These are phyloP conservation scores for Colletotrichum cuscutae DNA, from an alignment of 2,329 filamentous ascomycete genomes.

Conservation along the genomic window DNA sequence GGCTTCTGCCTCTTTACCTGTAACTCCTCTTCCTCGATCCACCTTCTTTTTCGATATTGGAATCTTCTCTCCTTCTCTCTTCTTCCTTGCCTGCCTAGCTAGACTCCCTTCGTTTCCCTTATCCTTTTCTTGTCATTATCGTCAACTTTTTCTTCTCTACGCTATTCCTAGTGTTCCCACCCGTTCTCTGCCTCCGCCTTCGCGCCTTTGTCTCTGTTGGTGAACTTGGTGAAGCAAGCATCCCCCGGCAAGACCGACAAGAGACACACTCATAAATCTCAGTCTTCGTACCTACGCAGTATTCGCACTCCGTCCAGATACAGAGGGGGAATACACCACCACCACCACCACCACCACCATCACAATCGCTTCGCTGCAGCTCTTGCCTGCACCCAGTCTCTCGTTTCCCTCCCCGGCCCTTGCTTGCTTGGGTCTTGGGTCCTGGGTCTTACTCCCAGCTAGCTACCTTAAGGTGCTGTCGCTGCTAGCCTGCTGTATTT, in stretches of 20 bases:
- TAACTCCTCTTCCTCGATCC: slow-evolving; percentile 23
- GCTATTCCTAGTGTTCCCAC: background rate
- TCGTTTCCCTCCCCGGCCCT: slow-evolving; percentile 21
- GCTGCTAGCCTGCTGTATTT: background rate
- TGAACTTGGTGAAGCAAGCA: slow-evolving; percentile 7
- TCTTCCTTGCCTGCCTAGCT: background rate
- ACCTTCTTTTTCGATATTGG: slow-evolving; percentile 14
- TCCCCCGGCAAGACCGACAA: slow-evolving; percentile 11
- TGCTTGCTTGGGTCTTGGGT: slow-evolving; percentile 5
- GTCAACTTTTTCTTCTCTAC: background rate
- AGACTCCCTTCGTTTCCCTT: slow-evolving; percentile 21
- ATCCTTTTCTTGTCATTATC: slow-evolving; percentile 1
- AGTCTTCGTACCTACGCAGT: background rate
- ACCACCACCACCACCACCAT: background rate
- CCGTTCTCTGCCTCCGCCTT: background rate
- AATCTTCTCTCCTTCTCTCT: slow-evolving; percentile 1
- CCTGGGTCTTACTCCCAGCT: slow-evolving; percentile 8
- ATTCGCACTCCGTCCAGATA: background rate
- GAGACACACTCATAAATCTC: background rate
- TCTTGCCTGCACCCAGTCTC: slow-evolving; percentile 7
- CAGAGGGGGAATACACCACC: background rate
- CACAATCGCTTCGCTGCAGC: slow-evolving; percentile 28
- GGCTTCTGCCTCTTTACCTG: slow-evolving; percentile 25
- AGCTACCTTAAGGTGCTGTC: background rate
- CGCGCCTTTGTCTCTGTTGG: background rate